Evolutionary conservation across 768 basidiomycete genomes (phyloP), one percentile per base, ranked within the genome.

Genomic region (Podaxis sp.): DNA sequence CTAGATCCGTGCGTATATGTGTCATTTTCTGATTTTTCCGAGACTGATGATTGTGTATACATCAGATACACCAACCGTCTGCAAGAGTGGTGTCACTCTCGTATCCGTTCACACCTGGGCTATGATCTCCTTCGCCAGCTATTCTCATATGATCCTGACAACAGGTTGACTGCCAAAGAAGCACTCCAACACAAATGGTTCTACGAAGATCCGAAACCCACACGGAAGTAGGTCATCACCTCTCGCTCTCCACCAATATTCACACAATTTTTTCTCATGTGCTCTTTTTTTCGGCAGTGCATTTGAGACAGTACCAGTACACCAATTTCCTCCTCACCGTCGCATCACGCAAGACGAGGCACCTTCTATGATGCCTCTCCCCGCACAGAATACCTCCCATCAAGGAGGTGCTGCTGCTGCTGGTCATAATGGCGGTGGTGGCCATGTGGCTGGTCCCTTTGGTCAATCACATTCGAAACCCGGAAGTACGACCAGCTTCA

Each of bases 341-440:
- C 85, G 94, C 44, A 95, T 98, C 55, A 91, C 94, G 1, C 90
- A 93, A 68, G 96, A 98, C 69, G 95, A 98, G 40, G 91, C 90
- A 5, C 90, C 91, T 0, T 90, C 89, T 0, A 91, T 92, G 90
- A 84, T 92, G 75, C 87, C 87, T 25, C 70, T 84, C 18, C 83
- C 84, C 18, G 72, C 80, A 6, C 76, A 74, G 58, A 76, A 76
- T 62, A 73, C 74, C 0, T 72, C 76, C 1, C 78, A 79, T 40
- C 80, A 78, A 54, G 80, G 62, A 25, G 68, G 63, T 27, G 47
- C 50, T 72, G 72, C 61, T 23, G 23, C 1, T 25, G 25, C 25
- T 25, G 25, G 25, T 25, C 66, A 66, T n/a, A 56, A 62, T 27
- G 40, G 50, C 59, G 61, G 62, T 73, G 73, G 61, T 35, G 76